phyloP scores from a whole-genome alignment of 2,329 filamentous ascomycete species.

The Geosmithia putterillii region DNA sequence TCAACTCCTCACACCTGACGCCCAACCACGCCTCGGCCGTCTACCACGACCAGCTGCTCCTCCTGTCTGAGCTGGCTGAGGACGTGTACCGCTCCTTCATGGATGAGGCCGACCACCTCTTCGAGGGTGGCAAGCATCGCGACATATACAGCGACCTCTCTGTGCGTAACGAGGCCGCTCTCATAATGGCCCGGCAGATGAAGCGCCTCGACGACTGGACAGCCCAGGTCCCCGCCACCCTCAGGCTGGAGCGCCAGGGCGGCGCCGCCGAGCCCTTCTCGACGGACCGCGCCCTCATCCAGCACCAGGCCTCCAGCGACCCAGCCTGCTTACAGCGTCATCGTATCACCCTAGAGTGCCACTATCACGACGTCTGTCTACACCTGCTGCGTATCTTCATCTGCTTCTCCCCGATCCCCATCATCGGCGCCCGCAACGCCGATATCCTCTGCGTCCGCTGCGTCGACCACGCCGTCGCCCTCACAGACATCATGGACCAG shows the following conservation, averaged over 20 bases:
- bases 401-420: background rate
- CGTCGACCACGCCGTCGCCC: conserved; percentile 3
- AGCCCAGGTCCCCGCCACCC: background rate
- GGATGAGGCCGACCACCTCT: background rate
- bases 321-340: conserved; percentile 2
- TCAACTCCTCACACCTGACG: background rate
- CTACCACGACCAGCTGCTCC: conserved; percentile 1
- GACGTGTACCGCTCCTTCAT: background rate
- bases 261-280: background rate
- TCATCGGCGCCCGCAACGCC: background rate
- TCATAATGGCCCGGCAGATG: conserved; percentile 1
- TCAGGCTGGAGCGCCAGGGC: background rate
- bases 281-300: background rate
- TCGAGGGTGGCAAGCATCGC: background rate
- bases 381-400: conserved; percentile 1
- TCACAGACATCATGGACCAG: conserved; percentile 1
- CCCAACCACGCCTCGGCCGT: background rate
- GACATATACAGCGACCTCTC: background rate
- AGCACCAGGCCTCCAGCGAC: background rate
- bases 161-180: background rate
- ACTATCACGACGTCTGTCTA: conserved; percentile 3
- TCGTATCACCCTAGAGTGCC: conserved; percentile 3
- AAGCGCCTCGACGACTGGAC: background rate
- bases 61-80: background rate
- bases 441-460: background rate